These are phyloP conservation scores for Trametes cinnabarina DNA, from an alignment of 768 basidiomycete genomes.

Conservation along the genomic window DNA sequence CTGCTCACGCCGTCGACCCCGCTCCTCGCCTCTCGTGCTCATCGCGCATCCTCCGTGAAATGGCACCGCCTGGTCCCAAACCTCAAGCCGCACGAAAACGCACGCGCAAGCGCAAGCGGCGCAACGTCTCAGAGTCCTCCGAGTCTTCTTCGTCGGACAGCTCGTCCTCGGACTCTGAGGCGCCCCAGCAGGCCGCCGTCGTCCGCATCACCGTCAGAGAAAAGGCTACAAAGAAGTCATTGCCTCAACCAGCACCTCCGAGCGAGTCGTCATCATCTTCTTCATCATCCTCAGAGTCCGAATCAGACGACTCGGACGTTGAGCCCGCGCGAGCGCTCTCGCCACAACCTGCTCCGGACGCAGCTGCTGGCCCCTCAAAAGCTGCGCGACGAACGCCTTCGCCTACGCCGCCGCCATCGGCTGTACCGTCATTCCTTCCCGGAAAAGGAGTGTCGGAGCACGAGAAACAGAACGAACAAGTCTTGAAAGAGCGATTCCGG, in stretches of 20 bases:
- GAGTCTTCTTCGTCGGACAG: conserved; percentile 27
- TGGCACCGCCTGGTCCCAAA: conserved; percentile 22
- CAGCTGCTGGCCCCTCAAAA: neutral
- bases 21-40: neutral
- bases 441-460: conserved; percentile 28
- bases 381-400: conserved; percentile 29
- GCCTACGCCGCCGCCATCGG: conserved; percentile 31
- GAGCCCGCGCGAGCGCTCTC: conserved; percentile 2
- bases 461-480: conserved; percentile 44
- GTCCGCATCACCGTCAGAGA: conserved; percentile 9
- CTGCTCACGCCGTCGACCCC: neutral
- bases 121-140: conserved; percentile 30
- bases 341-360: neutral
- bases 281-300: conserved; percentile 19
- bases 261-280: conserved; percentile 6
- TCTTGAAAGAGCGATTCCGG: conserved; percentile 65
- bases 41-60: neutral
- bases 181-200: conserved; percentile 5
- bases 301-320: conserved; percentile 18
- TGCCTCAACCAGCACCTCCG: conserved; percentile 4
- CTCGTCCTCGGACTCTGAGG: conserved; percentile 24
- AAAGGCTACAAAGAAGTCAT: neutral
- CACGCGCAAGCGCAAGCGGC: conserved; percentile 35
- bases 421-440: conserved; percentile 60
- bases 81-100: conserved; percentile 28